phyloP scores from a whole-genome alignment of 768 basidiomycete species.

The Goffeauzyma gilvescens region DNA sequence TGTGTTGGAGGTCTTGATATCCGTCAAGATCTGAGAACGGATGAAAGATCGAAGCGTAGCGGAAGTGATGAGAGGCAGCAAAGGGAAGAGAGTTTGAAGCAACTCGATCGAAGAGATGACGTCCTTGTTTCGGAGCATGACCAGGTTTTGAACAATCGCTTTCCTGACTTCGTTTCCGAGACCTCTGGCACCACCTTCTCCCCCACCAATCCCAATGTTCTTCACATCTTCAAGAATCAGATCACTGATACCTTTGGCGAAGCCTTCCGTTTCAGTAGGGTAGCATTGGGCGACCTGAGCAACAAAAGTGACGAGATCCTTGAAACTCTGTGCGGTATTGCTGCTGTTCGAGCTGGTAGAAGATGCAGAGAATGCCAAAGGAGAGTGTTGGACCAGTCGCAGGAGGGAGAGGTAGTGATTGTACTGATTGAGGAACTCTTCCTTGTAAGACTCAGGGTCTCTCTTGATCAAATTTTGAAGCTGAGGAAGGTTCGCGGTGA shows the following conservation, averaged over 20 bases:
- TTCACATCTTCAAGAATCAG: constrained; percentile 54
- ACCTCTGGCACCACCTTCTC: constrained; percentile 33
- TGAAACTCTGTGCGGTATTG: constrained; percentile 46
- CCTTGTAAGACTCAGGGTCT: constrained; percentile 70
- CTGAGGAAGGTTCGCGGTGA: constrained; percentile 79
- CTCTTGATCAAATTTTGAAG: constrained; percentile 94
- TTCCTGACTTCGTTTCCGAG: constrained; percentile 54
- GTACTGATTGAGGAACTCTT: constrained; percentile 94
- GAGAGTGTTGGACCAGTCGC: constrained; percentile 62
- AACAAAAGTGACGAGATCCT: constrained; percentile 77
- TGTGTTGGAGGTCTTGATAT: constrained; percentile 75
- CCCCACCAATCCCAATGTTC: constrained; percentile 5
- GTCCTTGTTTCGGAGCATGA: constrained; percentile 80
- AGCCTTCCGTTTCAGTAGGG: constrained; percentile 69
- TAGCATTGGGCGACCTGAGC: constrained; percentile 89
- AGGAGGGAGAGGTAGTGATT: constrained; percentile 77
- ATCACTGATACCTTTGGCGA: constrained; percentile 58
- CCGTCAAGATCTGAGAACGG: constrained; percentile 82
- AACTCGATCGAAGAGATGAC: constrained; percentile 91
- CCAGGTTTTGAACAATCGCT: constrained; percentile 69
- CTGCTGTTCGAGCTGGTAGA: constrained; percentile 10
- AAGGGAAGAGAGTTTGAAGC: constrained; percentile 74
- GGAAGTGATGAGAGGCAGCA: constrained; percentile 83
- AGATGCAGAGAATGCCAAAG: constrained; percentile 32
- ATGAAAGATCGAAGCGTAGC: constrained; percentile 65